Base-by-base conservation (phyloP, 169 alveolate genomes). In the Babesia caballi region DNA sequence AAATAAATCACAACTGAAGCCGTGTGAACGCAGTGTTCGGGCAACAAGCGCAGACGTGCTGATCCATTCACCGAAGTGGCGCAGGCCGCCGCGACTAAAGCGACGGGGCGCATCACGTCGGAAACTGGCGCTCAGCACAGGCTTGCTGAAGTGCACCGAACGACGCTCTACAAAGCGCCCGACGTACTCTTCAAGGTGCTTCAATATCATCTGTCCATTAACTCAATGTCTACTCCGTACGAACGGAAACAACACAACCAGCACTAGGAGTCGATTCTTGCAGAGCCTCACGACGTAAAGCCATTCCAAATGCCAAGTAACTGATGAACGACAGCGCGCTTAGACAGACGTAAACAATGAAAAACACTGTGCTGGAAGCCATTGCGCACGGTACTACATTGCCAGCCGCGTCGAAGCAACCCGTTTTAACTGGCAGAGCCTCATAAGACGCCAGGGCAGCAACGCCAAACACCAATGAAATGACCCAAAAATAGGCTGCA, bases 61-160 rank as follows among this genome's bases (percentile, higher is more conserved):
- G 28, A 77, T 58, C 85, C 85, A 77, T 40, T 77, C 85, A 15
- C 85, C 85, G 40, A 40, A 38, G 53, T 77, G 73, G 17, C 85
- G 70, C 38, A 77, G 66, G 19, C 85, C 85, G 19, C 85, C 85
- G 32, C 35, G 33, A 36, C 73, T 46, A 32, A 63, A 63, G 32
- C 60, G 44, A 15, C 51, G 15, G 8, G 73, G 50, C 38, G 73
- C 40, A 11, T 52, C 58, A 5, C 60, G 27, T 19, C 51, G 28
- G 30, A 61, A 5, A 3, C 15, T 21, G 32, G 15, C 14, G 19
- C 42, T 47, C 49, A 47, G 38, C 19, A 40, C 5, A 15, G 85
- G 85, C 50, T 63, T 77, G 60, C 85, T 77, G 49, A 68, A 77
- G 17, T 50, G 47, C 15, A 68, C 84, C 11, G 28, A 14, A 4